Base-by-base conservation (phyloP, 129 eudicot species). In the Pittosporum tobira region DNA sequence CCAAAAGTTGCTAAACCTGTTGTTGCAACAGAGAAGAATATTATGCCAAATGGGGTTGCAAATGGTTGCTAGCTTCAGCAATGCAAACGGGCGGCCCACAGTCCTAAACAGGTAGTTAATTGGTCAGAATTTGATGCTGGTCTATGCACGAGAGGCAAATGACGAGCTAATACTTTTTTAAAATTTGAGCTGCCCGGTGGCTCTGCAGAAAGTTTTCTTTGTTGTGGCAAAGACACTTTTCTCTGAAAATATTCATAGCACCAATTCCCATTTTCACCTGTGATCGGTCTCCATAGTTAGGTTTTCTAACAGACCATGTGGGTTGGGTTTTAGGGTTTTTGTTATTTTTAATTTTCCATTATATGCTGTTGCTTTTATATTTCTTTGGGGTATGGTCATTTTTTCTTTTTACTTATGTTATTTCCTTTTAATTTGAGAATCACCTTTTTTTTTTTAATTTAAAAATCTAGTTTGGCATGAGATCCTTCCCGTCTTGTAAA, bases 41-140 rank as follows among this genome's bases (percentile, higher is more conserved):
- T 56, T 46, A 62, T 68, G 2, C 62, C 25, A 58, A 79, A 71
- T 59, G 85, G 78, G 56, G 83, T 67, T 64, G 77, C 81, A 24
- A 73, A 70, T 55, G 77, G 81, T 65, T 72, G 77, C 74, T 79
- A 57, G 79, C 49, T 60, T 51, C 31, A 26, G 66, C 51, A 19
- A 42, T 69, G 60, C 44, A 50, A 25, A 34, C 13, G 75, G 81
- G 71, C 11, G 66, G 67, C 31, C 49, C 57, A 0, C 0, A 49
- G 31, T 28, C 21, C 46, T 34, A 20, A 14, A 18, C 28, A 30
- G 42, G 24, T 20, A 29, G 26, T 12, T 16, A 6, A 10, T 28
- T 14, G 57, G 57, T 31, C 36, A 59, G 46, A 59, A 5, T 3
- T 34, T 56, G 19, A 48, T 57, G 45, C 37, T 14, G 11, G 29